Evolutionary conservation across 805 yeast genomes (phyloP), one percentile per base, ranked within the genome.

Genomic region (Metschnikowia lochheadii): DNA sequence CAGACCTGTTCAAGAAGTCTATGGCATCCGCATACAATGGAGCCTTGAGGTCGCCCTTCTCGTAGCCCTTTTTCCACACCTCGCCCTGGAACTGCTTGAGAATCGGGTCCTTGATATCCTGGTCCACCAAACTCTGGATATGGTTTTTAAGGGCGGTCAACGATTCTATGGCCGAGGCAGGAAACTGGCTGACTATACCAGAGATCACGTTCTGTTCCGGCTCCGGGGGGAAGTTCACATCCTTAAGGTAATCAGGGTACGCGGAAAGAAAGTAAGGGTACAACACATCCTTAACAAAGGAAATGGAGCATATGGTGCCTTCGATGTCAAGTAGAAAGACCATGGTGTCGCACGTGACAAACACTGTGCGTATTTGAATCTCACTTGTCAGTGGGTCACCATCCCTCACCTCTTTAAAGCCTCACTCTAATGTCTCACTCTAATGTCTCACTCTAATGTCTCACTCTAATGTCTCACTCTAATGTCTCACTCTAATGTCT

Each of bases 221-320:
- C 2, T 35, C n/a, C 3, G 56, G 35, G 23, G 57, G 73, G 60
- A 64, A 71, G 51, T 41, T 31, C 63, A 49, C 7, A 56, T 49
- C 2, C 57, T 47, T 41, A 29, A 62, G 82, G 58, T 15, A 75
- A 50, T 1, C 60, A 8, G 36, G 87, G 83, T 21, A 83, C 59
- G 78, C 66, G 3, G 63, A 47, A 3, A 84, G 63, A 55, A 94
- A 91, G 62, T 80, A 90, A 0, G 97, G 97, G 67, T 82, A 85
- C 33, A 91, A 68, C 2, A 71, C 74, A 29, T 87, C 90, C 59
- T 87, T 86, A 39, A 91, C 98, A 62, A 91, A 91, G 1, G 91
- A 77, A 18, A 91, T 90, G 3, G 97, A 91, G 62, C 97, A 91
- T 31, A 91, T 83, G 0, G 97, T 91, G 15, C 98, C 98, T 63